Evolutionary conservation across 805 yeast species (phyloP).

Genomic region (Pichia membranifaciens): DNA sequence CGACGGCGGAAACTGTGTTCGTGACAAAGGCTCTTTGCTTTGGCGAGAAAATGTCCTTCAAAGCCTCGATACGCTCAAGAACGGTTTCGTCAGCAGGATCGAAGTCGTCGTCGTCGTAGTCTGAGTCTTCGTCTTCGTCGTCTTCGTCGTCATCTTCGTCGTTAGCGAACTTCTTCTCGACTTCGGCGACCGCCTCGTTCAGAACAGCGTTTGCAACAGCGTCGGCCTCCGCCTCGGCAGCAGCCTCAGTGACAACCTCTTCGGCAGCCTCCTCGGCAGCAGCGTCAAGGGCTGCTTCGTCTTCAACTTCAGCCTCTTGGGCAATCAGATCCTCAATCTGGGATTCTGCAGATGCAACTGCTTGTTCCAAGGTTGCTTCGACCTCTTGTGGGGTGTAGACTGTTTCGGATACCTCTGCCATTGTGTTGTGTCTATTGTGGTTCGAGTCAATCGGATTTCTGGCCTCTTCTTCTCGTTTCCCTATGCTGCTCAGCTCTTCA

Average conservation of each 20-base stretch:
- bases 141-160: slow-evolving; percentile 32
- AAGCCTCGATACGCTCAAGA: slow-evolving; percentile 81
- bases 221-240: slow-evolving; percentile 25
- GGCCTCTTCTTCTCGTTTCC: too few species aligned
- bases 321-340: slow-evolving; percentile 9
- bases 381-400: slow-evolving; percentile 13
- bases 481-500: too few species aligned
- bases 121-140: slow-evolving; percentile 40
- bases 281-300: slow-evolving; percentile 5
- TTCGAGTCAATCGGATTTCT: slow-evolving; percentile 40
- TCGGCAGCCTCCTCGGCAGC: slow-evolving; percentile 10
- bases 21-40: slow-evolving; percentile 56
- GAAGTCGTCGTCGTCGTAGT: slow-evolving; percentile 65
- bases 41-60: slow-evolving; percentile 89
- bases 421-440: slow-evolving; percentile 37
- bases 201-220: slow-evolving; percentile 24
- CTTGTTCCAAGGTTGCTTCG: slow-evolving; percentile 9
- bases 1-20: slow-evolving; percentile 24
- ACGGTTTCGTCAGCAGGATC: slow-evolving; percentile 75
- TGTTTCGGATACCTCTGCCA: slow-evolving; percentile 44
- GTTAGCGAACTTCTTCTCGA: slow-evolving; percentile 22
- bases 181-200: slow-evolving; percentile 34
- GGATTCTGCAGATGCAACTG: slow-evolving; percentile 11
- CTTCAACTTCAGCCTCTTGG: slow-evolving; percentile 14
- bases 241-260: slow-evolving; percentile 13